Conservation (phyloP, 306 rosid species). For the Vachellia collinsii region DNA sequence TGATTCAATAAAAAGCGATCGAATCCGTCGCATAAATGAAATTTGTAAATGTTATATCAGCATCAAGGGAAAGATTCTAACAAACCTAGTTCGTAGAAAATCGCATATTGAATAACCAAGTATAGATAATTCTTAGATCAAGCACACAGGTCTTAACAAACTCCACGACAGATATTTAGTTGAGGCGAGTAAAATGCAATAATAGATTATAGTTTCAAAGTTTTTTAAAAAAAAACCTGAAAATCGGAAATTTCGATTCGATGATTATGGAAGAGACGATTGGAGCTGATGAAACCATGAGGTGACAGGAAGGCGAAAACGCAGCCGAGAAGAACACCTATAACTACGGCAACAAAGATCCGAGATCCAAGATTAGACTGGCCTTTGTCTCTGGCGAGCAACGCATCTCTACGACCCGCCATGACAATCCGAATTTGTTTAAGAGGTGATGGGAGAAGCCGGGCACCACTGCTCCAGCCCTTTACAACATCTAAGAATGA, state of each 20-base stretch:
- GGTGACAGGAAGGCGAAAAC: conserved; percentile 63
- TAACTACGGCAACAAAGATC: conserved; percentile 47
- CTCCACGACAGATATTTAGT: no score
- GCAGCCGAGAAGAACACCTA: conserved; percentile 69
- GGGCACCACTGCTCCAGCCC: neutral
- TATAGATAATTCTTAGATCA: neutral
- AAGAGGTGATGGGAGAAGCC: neutral
- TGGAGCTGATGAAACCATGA: conserved; percentile 52
- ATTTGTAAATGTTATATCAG: neutral
- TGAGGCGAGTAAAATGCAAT: neutral
- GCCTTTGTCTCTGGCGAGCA: conserved; percentile 59
- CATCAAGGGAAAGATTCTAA: neutral
- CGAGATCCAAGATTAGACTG: conserved; percentile 58
- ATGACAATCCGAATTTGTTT: conserved; percentile 30
- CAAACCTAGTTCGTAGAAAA: neutral
- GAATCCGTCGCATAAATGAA: neutral
- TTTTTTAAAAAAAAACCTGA: conserved; percentile 45
- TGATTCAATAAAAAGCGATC: neutral
- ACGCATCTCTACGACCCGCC: conserved; percentile 73
- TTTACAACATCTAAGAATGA: neutral
- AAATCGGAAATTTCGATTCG: conserved; percentile 46
- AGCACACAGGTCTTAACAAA: neutral
- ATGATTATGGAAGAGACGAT: conserved; percentile 40
- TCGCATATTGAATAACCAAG: neutral
- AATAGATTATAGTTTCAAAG: neutral